Percentiles rank a stretch among this genome's conserved stretches.
These are phyloP conservation scores for Botrytis sinoallii DNA, from an alignment of 2,329 filamentous ascomycete genomes.

Conservation along the genomic window DNA sequence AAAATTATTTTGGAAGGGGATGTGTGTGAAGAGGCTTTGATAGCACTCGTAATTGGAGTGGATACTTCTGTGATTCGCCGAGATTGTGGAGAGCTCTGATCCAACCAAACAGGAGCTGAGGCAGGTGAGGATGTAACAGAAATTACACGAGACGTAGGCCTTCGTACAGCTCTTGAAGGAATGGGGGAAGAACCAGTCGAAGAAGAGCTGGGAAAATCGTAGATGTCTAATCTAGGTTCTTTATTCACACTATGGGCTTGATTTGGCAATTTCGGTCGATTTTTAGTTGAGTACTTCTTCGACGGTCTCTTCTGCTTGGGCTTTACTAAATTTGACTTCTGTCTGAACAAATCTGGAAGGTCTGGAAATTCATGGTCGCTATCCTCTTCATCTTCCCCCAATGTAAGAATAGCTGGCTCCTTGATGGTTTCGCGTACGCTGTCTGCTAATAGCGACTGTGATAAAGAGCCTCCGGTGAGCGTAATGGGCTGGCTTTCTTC, in stretches of 20 bases:
- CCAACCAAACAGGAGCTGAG: conserved; percentile 21
- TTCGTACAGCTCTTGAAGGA: conserved; percentile 1
- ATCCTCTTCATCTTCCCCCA: conserved; percentile 18
- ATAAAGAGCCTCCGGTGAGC: conserved; percentile 25
- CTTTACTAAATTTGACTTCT: neutral
- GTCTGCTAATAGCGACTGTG: conserved; percentile 19
- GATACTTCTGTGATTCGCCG: conserved; percentile 22
- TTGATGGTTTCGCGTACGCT: neutral
- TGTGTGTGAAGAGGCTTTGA: conserved; percentile 21
- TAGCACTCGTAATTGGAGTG: conserved; percentile 36
- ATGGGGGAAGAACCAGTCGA: conserved; percentile 39
- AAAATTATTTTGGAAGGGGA: conserved; percentile 23
- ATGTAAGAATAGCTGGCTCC: neutral
- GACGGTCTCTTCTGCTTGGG: conserved; percentile 13
- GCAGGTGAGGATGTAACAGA: conserved; percentile 26
- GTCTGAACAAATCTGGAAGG: conserved; percentile 30
- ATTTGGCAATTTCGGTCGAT: conserved; percentile 17
- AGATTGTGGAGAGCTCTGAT: conserved; percentile 17
- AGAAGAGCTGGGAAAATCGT: conserved; percentile 42
- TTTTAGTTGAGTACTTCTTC: conserved; percentile 30
- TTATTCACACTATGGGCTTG: neutral
- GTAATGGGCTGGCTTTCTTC: conserved; percentile 32
- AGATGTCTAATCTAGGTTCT: conserved; percentile 30
- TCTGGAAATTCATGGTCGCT: conserved; percentile 36
- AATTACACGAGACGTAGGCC: conserved; percentile 22